phyloP scores from a whole-genome alignment of 306 rosid genomes.

The Chamaecrista fasciculata region DNA sequence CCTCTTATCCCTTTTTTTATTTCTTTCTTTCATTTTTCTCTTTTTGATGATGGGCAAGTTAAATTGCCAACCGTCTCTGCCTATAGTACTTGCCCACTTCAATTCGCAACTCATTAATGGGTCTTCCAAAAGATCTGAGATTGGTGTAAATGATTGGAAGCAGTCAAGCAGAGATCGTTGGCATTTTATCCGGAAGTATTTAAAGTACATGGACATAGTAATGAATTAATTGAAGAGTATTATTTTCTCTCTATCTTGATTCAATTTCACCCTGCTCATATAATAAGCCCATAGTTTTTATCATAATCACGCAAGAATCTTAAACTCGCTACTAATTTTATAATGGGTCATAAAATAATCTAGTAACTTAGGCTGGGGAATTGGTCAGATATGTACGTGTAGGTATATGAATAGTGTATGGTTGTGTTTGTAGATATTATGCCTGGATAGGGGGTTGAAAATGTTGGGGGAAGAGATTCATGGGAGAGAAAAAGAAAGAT shows the following conservation, averaged over 20 bases:
- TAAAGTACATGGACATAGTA: slow-evolving; percentile 12
- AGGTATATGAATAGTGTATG: no score
- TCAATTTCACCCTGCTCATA: neutral
- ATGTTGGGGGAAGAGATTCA: neutral
- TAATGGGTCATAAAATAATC: no score
- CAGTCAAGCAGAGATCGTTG: slow-evolving; percentile 48
- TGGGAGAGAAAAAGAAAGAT: slow-evolving; percentile 33
- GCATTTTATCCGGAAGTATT: slow-evolving; percentile 55
- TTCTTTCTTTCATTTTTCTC: neutral
- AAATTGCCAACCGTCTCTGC: slow-evolving; percentile 65
- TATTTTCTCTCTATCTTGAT: neutral
- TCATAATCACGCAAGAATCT: neutral
- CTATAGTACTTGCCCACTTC: slow-evolving; percentile 18
- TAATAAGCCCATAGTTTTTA: neutral
- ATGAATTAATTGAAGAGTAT: slow-evolving; percentile 13
- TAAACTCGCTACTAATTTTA: neutral
- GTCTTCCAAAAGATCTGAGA: slow-evolving; percentile 17
- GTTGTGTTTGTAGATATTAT: no score
- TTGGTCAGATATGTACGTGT: no score
- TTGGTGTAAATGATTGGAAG: slow-evolving; percentile 36
- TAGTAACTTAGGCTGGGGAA: neutral
- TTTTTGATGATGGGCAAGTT: slow-evolving; percentile 29
- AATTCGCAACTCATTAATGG: slow-evolving; percentile 14
- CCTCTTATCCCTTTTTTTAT: no score
- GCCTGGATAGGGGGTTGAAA: no score